These are phyloP conservation scores for Stentor coeruleus DNA, from an alignment of 73 alveolate species.

Conservation along the genomic window DNA sequence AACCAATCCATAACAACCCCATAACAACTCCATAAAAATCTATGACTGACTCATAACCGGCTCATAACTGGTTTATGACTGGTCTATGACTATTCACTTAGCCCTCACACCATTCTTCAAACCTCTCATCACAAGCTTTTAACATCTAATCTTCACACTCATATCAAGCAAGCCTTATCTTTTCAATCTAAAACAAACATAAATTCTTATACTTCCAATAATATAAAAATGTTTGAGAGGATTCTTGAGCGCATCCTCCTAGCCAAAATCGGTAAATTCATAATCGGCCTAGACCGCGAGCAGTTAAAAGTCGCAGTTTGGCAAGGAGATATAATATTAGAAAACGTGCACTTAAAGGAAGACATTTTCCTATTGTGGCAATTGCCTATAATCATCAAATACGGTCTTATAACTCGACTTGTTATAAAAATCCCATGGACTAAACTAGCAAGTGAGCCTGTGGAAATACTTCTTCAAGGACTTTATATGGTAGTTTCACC, in stretches of 20 bases:
- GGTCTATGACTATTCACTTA: too few species aligned
- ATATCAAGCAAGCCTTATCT: too few species aligned
- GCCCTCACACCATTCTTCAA: too few species aligned
- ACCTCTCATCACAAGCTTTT: too few species aligned
- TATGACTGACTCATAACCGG: too few species aligned
- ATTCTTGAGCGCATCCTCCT: conserved; percentile 38
- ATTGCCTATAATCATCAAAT: conserved; percentile 75
- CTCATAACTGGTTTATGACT: too few species aligned
- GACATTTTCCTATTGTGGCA: conserved; percentile 67
- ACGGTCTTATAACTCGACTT: conserved; percentile 75
- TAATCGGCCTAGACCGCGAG: conserved; percentile 84
- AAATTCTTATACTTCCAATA: too few species aligned
- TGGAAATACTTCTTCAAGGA: conserved; percentile 76
- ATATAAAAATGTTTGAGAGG: conserved; percentile 1
- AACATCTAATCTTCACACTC: too few species aligned
- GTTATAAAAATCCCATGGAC: conserved; percentile 92
- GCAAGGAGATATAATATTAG: conserved; percentile 87
- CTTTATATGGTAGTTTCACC: conserved; percentile 78
- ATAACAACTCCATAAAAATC: too few species aligned
- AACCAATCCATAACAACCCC: too few species aligned
- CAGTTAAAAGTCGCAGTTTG: conserved; percentile 73
- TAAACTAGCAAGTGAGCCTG: conserved; percentile 88
- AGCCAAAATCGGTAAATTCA: conserved; percentile 84
- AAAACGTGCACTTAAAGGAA: conserved; percentile 77
- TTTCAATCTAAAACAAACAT: too few species aligned